A percentile compares a stretch with the other conserved stretches of the same genome.
Evolutionary conservation across 306 rosid genomes (phyloP).

Genomic region (Luffa aegyptiaca): DNA sequence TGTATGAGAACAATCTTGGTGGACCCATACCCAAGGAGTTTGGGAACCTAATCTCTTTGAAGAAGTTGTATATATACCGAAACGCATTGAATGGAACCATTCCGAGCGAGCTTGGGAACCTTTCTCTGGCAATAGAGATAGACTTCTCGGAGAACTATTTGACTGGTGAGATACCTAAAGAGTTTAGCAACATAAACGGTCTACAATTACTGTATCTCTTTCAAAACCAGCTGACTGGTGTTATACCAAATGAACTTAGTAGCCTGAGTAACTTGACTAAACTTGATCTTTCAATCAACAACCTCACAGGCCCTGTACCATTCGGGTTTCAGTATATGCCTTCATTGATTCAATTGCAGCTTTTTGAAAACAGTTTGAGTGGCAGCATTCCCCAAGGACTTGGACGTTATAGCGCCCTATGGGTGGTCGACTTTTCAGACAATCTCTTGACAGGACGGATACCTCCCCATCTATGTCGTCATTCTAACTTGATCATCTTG

Average conservation of each 20-base stretch:
- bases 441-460: conserved; percentile 58
- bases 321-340: conserved; percentile 54
- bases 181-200: conserved; percentile 56
- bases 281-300: conserved; percentile 85
- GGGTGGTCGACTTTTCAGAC: conserved; percentile 89
- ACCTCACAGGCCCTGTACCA: conserved; percentile 65
- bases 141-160: conserved; percentile 83
- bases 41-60: conserved; percentile 61
- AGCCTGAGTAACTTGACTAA: conserved; percentile 44
- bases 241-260: conserved; percentile 65
- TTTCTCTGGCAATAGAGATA: conserved; percentile 43
- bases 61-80: conserved; percentile 57
- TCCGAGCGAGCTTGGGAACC: conserved; percentile 82
- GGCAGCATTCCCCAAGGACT: conserved; percentile 67
- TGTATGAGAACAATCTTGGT: conserved; percentile 52
- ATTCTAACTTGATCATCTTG: conserved; percentile 53
- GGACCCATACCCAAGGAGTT: conserved; percentile 67
- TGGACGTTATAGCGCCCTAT: conserved; percentile 52
- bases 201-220: conserved; percentile 67
- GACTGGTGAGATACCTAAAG: conserved; percentile 62
- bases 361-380: conserved; percentile 55
- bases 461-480: conserved; percentile 68
- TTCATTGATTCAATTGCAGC: conserved; percentile 60
- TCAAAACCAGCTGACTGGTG: conserved; percentile 78
- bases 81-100: conserved; percentile 78